Base-by-base conservation (phyloP, 1,284 basidiomycete genomes). In the Chondrostereum purpureum region DNA sequence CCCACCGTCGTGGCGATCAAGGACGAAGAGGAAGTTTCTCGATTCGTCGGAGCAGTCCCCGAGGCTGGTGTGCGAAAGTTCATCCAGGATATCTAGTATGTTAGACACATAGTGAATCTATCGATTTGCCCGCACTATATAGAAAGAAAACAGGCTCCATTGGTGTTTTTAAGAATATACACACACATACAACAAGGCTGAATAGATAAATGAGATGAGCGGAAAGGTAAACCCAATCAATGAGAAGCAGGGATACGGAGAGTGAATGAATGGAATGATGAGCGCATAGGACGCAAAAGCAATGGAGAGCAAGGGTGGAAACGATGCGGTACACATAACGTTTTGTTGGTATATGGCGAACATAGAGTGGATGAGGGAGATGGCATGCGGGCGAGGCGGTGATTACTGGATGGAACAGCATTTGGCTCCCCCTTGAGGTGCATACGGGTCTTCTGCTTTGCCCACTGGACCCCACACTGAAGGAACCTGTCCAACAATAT, bases 391-490 rank as follows among this genome's bases (percentile, higher is more conserved):
- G n/a, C n/a, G n/a, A 31, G 27, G 27, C 27, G 27, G 33, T 17
- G 5, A 40, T 45, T 38, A 45, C 37, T 40, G 37, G 16, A 45
- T 18, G 11, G 38, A 40, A 20, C 44, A 45, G 17, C 43, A 44
- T 31, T 45, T 23, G 8, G 31, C 17, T 17, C 39, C 39, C 13
- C 45, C 70, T 53, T 76, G 81, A 48, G 86, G 84, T 46, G 86
- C 88, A 62, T 91, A 94, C 40, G 92, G 92, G 61, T 94, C 91
- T 61, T 93, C 88, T 51, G 78, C 77, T 67, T 90, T 92, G 59
- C 77, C 79, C 22, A 92, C 79, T 16, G 88, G 84, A n/a, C 94
- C 93, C 94, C 94, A 96, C 33, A 95, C 84, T 23, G 85, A 88
- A 5, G 92, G 90, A 36, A 91, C 79, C 87, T 89, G 59, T 16